A percentile compares a stretch with the other conserved stretches of the same genome.
phyloP scores from a whole-genome alignment of 2,329 filamentous ascomycete species.

The Pseudonectria foliicola region DNA sequence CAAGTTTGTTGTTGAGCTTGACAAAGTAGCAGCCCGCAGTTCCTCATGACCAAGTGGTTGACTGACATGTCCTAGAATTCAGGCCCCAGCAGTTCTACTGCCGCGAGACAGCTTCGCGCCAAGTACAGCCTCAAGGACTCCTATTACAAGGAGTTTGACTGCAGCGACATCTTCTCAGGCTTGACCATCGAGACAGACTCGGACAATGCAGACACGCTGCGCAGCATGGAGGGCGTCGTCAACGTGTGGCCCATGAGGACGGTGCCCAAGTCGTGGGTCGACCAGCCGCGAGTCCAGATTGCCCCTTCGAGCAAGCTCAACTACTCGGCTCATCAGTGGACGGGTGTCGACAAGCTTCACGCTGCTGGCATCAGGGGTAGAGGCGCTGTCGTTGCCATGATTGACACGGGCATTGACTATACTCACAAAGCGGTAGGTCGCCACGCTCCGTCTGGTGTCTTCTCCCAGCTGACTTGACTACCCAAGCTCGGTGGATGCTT shows the following conservation, averaged over 20 bases:
- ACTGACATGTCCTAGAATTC: not conserved
- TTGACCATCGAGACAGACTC: slow-evolving; percentile 25
- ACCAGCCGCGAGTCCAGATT: slow-evolving; percentile 5
- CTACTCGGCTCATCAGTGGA: slow-evolving; percentile 31
- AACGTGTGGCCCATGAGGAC: slow-evolving; percentile 31
- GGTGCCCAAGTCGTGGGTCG: slow-evolving; percentile 16
- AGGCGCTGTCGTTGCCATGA: slow-evolving; percentile 31
- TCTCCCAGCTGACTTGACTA: slow-evolving; percentile 1
- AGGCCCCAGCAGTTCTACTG: slow-evolving; percentile 4
- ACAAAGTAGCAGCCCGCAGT: slow-evolving; percentile 12
- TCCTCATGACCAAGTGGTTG: too few relatives aligned
- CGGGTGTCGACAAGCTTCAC: slow-evolving; percentile 33
- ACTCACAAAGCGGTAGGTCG: slow-evolving; percentile 28
- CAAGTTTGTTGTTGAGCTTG: slow-evolving; percentile 21
- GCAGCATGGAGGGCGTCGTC: slow-evolving; percentile 25
- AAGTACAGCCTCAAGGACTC: slow-evolving; percentile 8
- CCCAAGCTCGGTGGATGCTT: slow-evolving; percentile 32
- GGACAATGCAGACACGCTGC: slow-evolving; percentile 27
- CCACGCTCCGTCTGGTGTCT: not conserved
- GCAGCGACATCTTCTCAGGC: slow-evolving; percentile 29
- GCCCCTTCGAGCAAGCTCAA: slow-evolving; percentile 15
- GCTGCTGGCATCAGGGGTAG: slow-evolving; percentile 30
- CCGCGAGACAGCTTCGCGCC: slow-evolving; percentile 18
- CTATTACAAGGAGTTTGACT: slow-evolving; percentile 25
- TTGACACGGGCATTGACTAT: slow-evolving; percentile 35